Conservation (phyloP, 495 filamentous ascomycete species). For the Aspergillus diversus region DNA sequence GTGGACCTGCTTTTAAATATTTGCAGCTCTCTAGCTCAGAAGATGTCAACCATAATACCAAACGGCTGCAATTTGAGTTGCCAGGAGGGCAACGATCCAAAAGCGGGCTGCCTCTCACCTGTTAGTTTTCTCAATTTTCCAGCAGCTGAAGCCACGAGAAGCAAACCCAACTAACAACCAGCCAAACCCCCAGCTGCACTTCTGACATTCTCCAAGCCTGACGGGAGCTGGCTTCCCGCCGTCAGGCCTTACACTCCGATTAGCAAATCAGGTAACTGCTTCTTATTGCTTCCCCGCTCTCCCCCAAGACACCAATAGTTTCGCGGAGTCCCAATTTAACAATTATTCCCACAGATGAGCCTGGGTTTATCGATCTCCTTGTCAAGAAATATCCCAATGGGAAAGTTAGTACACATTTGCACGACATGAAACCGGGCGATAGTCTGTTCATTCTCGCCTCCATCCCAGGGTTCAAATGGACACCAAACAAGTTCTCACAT, state of each 20-base stretch:
- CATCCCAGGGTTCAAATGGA: constrained; percentile 57
- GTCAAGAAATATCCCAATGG: constrained; percentile 69
- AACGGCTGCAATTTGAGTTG: constrained; percentile 63
- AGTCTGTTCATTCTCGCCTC: constrained; percentile 55
- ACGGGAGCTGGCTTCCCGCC: constrained; percentile 55
- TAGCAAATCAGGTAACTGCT: constrained; percentile 50
- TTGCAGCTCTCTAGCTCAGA: constrained; percentile 22
- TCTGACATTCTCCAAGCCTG: constrained; percentile 56
- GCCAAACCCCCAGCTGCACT: constrained; percentile 47
- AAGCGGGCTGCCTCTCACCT: constrained; percentile 58
- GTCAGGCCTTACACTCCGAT: constrained; percentile 64
- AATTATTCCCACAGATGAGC: constrained; percentile 43
- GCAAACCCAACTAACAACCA: neutral
- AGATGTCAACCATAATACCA: constrained; percentile 67
- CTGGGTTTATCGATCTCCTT: constrained; percentile 59
- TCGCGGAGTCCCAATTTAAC: neutral
- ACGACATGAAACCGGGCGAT: constrained; percentile 63
- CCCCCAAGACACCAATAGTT: neutral
- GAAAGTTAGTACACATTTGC: constrained; percentile 62
- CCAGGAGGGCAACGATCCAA: constrained; percentile 46
- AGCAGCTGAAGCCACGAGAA: neutral
- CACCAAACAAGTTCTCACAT: constrained; percentile 56
- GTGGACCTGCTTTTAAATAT: no score
- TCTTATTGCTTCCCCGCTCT: neutral
- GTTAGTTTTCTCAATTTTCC: constrained; percentile 36